Base-by-base conservation (phyloP, 257 asterid genomes). In the Rehmannia glutinosa region DNA sequence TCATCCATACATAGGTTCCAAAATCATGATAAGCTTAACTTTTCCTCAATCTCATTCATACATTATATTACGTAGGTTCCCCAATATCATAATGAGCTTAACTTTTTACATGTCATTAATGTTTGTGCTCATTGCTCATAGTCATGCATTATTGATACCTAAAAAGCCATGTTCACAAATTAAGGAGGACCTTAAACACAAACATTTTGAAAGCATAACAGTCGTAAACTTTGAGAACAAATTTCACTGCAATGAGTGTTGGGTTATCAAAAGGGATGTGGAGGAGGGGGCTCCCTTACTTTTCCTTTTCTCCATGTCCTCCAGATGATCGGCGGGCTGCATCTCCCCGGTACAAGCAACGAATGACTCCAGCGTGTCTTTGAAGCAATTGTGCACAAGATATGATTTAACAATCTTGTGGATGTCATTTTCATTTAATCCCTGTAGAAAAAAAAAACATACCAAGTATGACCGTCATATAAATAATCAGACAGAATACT, bases 321-420 rank as follows among this genome's bases (percentile, higher is more conserved):
- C 90, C 16, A 87, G 77, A 73, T 77, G 69, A 77, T 71, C 85
- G 23, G 59, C 71, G 47, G 89, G 63, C 68, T 78, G 89, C 73
- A 78, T 77, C 81, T 82, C 70, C 64, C 92, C 96, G 39, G 87
- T 80, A 69, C 85, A 77, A 64, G 90, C 69, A 71, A 76, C 66
- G 58, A 90, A 90, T 0, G 97, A 85, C 70, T 88, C 92, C 68
- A 85, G 68, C 0, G 97, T 93, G 70, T 81, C 96, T 45, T 79
- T 80, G 84, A 79, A 90, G 91, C 97, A 86, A 82, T 81, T 83
- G 73, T 93, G 96, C 51, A 80, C 90, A 50, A 93, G 96, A 75
- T 90, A 90, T 9, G 97, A 93, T 46, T 83, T 76, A 68, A 93
- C 89, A 75, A 93, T 74, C 75, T 76, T 81, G 73, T 90, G 87